Conservation (phyloP, 176 grass and related monocot species). For the Rhynchospora tenuis region DNA sequence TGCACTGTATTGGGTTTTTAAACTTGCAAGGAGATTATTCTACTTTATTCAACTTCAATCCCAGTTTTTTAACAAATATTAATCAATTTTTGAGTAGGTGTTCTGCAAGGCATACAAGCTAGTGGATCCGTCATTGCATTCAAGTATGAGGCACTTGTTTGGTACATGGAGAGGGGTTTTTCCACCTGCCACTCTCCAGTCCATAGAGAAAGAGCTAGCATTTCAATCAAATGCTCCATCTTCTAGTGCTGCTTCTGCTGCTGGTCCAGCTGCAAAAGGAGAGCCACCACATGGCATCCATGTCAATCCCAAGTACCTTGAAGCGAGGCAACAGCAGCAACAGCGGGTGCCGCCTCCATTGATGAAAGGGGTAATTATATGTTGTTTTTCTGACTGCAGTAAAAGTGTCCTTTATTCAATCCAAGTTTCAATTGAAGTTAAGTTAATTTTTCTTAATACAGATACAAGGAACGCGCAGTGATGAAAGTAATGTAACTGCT, state of each 20-base stretch:
- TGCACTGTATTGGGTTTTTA: background rate
- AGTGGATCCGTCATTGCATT: slow-evolving; percentile 78
- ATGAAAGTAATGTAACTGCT: slow-evolving; percentile 11
- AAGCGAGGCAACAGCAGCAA: slow-evolving; percentile 71
- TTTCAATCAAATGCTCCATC: slow-evolving; percentile 47
- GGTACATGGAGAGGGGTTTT: slow-evolving; percentile 99
- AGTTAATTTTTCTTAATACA: background rate
- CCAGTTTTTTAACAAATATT: background rate
- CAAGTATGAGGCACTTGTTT: slow-evolving; percentile 97
- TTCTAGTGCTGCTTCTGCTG: background rate
- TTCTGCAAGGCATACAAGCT: slow-evolving; percentile 95
- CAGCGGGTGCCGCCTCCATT: slow-evolving; percentile 22
- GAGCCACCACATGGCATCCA: slow-evolving; percentile 79
- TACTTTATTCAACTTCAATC: background rate
- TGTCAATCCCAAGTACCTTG: slow-evolving; percentile 97
- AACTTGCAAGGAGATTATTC: background rate
- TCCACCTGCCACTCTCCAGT: slow-evolving; percentile 54
- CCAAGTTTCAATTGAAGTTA: background rate
- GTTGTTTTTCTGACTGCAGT: background rate
- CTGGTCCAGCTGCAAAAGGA: slow-evolving; percentile 7
- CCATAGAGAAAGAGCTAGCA: slow-evolving; percentile 85
- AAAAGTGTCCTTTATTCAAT: background rate
- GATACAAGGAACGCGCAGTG: slow-evolving; percentile 8
- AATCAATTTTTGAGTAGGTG: slow-evolving; percentile 40
- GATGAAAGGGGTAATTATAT: slow-evolving; percentile 2